Conservation (phyloP, 1,284 basidiomycete genomes). For the Papiliotrema terrestris region DNA sequence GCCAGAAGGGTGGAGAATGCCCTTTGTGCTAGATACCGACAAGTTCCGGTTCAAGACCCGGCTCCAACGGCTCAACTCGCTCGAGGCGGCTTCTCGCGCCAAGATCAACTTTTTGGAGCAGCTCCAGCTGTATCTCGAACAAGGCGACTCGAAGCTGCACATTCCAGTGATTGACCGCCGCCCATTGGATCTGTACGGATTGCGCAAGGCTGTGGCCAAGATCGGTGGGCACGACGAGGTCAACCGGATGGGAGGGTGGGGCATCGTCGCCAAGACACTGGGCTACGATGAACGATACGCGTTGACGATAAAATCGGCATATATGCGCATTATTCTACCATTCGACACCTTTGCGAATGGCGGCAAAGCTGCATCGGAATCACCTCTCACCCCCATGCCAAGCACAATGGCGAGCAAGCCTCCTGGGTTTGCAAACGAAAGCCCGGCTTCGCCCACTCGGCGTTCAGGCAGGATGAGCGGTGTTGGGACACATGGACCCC, state of each 20-base stretch:
- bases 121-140: conserved; percentile 87
- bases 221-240: conserved; percentile 83
- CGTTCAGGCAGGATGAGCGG: conserved; percentile 15
- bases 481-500: not conserved
- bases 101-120: conserved; percentile 97
- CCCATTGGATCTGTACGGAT: conserved; percentile 84
- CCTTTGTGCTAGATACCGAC: conserved; percentile 93
- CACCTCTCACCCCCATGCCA: conserved; percentile 29
- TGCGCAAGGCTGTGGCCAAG: conserved; percentile 86
- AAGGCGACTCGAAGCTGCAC: conserved; percentile 77
- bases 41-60: conserved; percentile 77
- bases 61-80: conserved; percentile 89
- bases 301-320: conserved; percentile 63
- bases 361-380: conserved; percentile 55
- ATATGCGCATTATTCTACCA: conserved; percentile 83
- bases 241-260: conserved; percentile 72
- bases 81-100: conserved; percentile 93
- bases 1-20: conserved; percentile 90
- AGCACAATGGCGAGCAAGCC: conserved; percentile 16
- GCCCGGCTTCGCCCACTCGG: conserved; percentile 21
- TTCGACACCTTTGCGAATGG: conserved; percentile 86
- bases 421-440: conserved; percentile 16
- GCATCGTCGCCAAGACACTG: conserved; percentile 71
- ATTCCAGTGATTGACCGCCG: conserved; percentile 91
- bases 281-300: conserved; percentile 63